Conservation (phyloP, 345 rosid species). For the Isatis tinctoria region DNA sequence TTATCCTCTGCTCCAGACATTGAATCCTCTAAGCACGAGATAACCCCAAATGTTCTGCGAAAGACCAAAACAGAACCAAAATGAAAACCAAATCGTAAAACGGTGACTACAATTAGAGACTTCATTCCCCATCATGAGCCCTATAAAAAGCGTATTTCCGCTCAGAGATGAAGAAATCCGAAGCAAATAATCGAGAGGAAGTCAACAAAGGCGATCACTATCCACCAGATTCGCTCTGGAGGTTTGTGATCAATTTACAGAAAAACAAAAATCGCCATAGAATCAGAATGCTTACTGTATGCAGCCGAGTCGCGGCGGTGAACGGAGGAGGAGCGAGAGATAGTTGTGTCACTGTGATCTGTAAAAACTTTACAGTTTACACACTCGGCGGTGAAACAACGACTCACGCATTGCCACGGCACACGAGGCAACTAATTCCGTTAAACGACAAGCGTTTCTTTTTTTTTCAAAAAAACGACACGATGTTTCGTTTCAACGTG, state of each 20-base stretch:
- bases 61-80: not conserved
- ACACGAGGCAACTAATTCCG: not conserved
- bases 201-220: constrained; percentile 3
- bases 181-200: not conserved
- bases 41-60: not conserved
- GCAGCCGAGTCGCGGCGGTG: constrained; percentile 13
- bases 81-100: not conserved
- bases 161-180: not conserved
- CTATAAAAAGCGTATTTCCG: not conserved
- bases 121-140: not conserved
- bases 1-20: constrained; percentile 63
- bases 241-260: not conserved
- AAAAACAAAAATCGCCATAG: not conserved
- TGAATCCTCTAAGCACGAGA: not conserved
- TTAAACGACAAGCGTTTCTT: constrained; percentile 11
- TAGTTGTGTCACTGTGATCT: not conserved
- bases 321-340: constrained; percentile 5
- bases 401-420: not conserved
- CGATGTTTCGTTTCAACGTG: not conserved
- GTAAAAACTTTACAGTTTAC: not conserved
- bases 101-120: not conserved
- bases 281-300: constrained; percentile 27
- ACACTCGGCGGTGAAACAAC: not conserved
- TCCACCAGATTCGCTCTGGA: not conserved
- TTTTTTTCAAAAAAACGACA: not conserved